These are phyloP conservation scores for Boletellus ananas DNA, from an alignment of 768 basidiomycete species.

Conservation along the genomic window DNA sequence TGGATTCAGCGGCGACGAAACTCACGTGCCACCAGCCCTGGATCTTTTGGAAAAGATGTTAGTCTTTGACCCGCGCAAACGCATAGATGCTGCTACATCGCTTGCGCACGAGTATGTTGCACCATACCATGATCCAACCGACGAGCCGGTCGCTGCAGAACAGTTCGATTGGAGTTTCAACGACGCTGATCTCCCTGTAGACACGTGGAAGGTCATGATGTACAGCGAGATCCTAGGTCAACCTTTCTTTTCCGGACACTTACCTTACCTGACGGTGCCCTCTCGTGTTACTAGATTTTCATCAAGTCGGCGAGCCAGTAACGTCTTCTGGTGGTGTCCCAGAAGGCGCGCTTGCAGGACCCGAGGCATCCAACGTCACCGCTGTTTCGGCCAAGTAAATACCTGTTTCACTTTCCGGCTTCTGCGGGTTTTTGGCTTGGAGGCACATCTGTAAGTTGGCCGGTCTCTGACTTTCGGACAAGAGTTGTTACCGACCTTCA, in stretches of 20 bases:
- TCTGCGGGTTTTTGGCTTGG: conserved; percentile 1
- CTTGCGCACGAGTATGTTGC: conserved; percentile 91
- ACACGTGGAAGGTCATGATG: conserved; percentile 99
- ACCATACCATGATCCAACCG: conserved; percentile 97
- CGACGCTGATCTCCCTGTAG: conserved; percentile 96
- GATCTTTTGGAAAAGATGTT: conserved; percentile 98
- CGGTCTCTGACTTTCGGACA: neutral
- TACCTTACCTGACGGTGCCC: neutral
- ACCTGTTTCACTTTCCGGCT: neutral
- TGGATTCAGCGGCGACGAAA: neutral
- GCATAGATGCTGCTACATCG: conserved; percentile 91
- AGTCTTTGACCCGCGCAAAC: conserved; percentile 95
- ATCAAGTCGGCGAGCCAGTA: conserved; percentile 63
- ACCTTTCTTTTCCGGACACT: conserved; percentile 22
- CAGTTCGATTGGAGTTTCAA: conserved; percentile 99
- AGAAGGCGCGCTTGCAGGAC: conserved; percentile 68
- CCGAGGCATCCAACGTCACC: conserved; percentile 35
- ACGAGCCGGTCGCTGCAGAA: conserved; percentile 91
- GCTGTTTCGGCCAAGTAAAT: conserved; percentile 15
- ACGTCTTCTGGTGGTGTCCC: conserved; percentile 37
- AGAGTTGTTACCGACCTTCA: conserved; percentile 1
- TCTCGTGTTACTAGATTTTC: conserved; percentile 56
- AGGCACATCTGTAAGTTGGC: conserved; percentile 15
- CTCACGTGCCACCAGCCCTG: conserved; percentile 53
- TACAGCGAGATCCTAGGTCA: conserved; percentile 95